A percentile compares a stretch with the other conserved stretches of the same genome.
These are phyloP conservation scores for Beta lomatogona DNA, from an alignment of 179 eudicot genomes.

Conservation along the genomic window DNA sequence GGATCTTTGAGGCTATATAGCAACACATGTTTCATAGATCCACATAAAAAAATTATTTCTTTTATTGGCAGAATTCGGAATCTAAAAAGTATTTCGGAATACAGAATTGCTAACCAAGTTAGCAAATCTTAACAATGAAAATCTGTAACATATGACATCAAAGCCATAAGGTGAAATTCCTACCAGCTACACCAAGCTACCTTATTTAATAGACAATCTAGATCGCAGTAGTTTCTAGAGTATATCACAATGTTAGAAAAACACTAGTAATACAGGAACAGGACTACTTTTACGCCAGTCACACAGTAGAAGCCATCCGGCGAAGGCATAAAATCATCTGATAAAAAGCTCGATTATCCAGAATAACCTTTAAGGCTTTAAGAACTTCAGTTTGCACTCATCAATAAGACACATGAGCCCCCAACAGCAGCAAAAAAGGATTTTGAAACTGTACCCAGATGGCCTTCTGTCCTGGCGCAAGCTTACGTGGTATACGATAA, in stretches of 20 bases:
- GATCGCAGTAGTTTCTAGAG: too few species aligned
- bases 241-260: too few species aligned
- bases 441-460: neutral
- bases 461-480: neutral
- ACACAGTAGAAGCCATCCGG: neutral
- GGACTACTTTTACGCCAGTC: too few species aligned
- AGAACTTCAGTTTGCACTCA: neutral
- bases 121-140: neutral
- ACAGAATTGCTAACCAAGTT: neutral
- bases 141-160: neutral
- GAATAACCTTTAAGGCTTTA: neutral
- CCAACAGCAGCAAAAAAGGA: neutral
- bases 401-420: neutral
- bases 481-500: neutral
- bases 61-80: neutral
- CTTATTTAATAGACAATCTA: too few species aligned
- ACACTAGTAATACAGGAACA: too few species aligned
- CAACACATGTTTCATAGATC: neutral
- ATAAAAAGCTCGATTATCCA: neutral
- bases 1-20: too few species aligned
- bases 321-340: neutral
- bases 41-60: neutral
- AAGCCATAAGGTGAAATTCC: neutral
- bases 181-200: too few species aligned
- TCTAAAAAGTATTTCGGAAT: neutral